Evolutionary conservation across 2,329 filamentous ascomycete species (phyloP), one percentile per base, ranked within the genome.

Genomic region (Incumbomyces delicatus): DNA sequence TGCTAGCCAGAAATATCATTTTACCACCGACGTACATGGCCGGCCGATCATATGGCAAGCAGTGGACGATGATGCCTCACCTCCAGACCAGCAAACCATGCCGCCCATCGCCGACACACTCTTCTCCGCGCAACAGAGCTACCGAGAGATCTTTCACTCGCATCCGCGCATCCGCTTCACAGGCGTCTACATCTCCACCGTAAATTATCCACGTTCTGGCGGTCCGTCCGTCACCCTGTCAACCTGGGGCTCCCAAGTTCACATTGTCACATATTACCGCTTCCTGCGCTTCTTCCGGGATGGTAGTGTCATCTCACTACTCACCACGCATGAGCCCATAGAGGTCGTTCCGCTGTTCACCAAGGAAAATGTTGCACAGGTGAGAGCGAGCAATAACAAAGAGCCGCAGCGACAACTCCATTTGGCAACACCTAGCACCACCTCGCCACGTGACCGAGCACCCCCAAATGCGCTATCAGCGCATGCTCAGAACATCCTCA

Each of bases 181-280:
- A 59, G 92, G 92, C 20, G 85, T 87, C 66, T 98, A 98, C 69
- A 96, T 98, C 65, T 87, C 81, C 64, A 96, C 90, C 0, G 88
- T 95, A 49, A 96, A 96, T 68, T 98, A 98, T 67, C 80, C 87
- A 41, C 85, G 92, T 18, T 72, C 87, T 0, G 92, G 92, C 29
- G 84, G 84, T 49, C 75, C 81, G 10, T 81, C 80, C 2, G 75
- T 77, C 16, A 83, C 81, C 53, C 81, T 80, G 46, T 68, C 83
- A 14, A 83, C 85, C 1, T 95, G 89, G 87, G 73, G 71, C 58
- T 83, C 77, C 18, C 89, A 89, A 7, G 83, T 96, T 31, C 88
- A 94, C 62, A 94, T 96, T 49, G 88, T 98, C 41, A 98, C 92
- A 1, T 98, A 96, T 68, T 98, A 94, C 69, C 87, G 92, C 48